Evolutionary conservation across 331 rosid species (phyloP).

Genomic region (Rosa hybrid): DNA sequence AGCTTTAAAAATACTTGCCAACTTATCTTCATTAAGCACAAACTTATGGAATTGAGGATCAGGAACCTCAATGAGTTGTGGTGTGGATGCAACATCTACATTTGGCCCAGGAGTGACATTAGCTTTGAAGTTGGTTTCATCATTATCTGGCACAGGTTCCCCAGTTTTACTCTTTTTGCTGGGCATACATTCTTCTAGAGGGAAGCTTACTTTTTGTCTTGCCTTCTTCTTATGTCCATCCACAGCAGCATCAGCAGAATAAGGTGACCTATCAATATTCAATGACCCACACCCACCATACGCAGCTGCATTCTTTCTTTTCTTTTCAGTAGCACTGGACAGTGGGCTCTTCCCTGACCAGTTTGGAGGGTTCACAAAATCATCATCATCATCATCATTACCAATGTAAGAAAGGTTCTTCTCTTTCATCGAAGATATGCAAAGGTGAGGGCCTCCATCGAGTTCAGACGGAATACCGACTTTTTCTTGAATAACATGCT

Average conservation of each 20-base stretch:
- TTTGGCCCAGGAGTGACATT: conserved; percentile 8
- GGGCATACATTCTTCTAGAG: conserved; percentile 11
- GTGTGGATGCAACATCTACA: not conserved
- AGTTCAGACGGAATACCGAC: conserved; percentile 29
- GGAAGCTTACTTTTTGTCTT: not conserved
- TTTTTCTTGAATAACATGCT: conserved; percentile 31
- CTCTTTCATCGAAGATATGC: conserved; percentile 53
- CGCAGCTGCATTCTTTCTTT: conserved; percentile 30
- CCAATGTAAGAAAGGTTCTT: conserved; percentile 36
- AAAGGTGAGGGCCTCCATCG: conserved; percentile 14
- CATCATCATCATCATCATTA: conserved; percentile 34
- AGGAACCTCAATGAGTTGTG: conserved; percentile 4
- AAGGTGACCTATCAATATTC: conserved; percentile 21
- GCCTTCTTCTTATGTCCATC: conserved; percentile 30
- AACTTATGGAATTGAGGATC: conserved; percentile 47
- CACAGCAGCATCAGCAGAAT: conserved; percentile 17
- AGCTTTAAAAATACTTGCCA: conserved; percentile 25
- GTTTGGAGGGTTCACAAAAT: conserved; percentile 41
- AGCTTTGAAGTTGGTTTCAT: not conserved
- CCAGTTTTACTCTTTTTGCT: conserved; percentile 11
- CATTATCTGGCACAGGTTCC: conserved; percentile 29
- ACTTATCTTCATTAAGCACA: conserved; percentile 28
- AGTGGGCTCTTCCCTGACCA: conserved; percentile 29
- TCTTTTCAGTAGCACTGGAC: conserved; percentile 24
- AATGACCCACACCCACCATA: conserved; percentile 18